A percentile compares a stretch with the other conserved stretches of the same genome.
Conservation (phyloP, 371 early-diverging fungal genomes). For the Basidiobolus heterosporus region DNA sequence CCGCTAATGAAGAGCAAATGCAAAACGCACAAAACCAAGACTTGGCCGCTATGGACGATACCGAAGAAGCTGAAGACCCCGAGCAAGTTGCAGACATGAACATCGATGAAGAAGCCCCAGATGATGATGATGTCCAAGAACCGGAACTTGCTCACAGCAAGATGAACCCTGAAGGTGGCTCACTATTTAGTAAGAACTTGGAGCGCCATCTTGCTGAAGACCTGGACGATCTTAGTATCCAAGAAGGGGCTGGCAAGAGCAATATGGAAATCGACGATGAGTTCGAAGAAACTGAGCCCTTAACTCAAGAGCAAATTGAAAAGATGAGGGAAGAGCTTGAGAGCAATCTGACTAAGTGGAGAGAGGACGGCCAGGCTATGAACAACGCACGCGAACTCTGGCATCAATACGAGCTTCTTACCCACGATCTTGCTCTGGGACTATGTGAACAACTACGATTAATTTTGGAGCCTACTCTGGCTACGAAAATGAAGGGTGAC, state of each 20-base stretch:
- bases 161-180: conserved; percentile 3
- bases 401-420: conserved; percentile 74
- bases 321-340: conserved; percentile 41
- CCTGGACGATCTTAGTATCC: neutral
- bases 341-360: conserved; percentile 19
- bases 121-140: conserved; percentile 11
- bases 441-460: conserved; percentile 90
- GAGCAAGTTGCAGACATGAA: conserved; percentile 22
- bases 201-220: neutral
- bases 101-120: conserved; percentile 13
- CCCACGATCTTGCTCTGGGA: conserved; percentile 72
- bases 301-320: conserved; percentile 39
- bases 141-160: neutral
- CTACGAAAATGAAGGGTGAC: conserved; percentile 94
- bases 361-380: conserved; percentile 35
- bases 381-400: conserved; percentile 63
- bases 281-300: conserved; percentile 27
- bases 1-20: conserved; percentile 56
- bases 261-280: conserved; percentile 11
- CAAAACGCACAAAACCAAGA: conserved; percentile 30
- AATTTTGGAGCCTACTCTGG: conserved; percentile 93
- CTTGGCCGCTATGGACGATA: conserved; percentile 38
- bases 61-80: conserved; percentile 20
- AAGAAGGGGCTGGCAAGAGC: conserved; percentile 15
- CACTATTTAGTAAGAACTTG: no score